Conservation (phyloP, 2,329 filamentous ascomycete species). For the Arthroderma uncinatum region DNA sequence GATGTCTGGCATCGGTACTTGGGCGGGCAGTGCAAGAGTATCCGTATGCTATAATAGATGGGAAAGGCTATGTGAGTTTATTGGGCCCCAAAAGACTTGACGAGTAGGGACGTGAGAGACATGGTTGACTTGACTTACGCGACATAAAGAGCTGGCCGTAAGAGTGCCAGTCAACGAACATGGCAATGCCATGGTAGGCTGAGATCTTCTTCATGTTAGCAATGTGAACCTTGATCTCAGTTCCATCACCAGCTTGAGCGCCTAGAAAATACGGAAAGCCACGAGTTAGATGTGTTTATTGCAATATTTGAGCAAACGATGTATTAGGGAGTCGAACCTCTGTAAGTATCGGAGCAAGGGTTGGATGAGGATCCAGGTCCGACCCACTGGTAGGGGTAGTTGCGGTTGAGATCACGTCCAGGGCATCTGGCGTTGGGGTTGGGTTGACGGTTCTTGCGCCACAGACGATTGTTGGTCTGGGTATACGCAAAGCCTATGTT, state of each 20-base stretch:
- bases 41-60: conserved; percentile 38
- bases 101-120: background rate
- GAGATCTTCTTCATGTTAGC: conserved; percentile 38
- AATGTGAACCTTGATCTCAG: conserved; percentile 44
- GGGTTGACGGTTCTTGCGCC: conserved; percentile 50
- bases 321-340: conserved; percentile 16
- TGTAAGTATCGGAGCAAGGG: conserved; percentile 43
- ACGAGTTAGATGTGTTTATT: background rate
- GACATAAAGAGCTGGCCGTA: conserved; percentile 50
- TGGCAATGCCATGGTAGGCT: conserved; percentile 42
- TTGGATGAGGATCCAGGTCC: conserved; percentile 40
- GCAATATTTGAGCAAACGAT: background rate
- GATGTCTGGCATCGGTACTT: conserved; percentile 40
- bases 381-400: conserved; percentile 45
- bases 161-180: conserved; percentile 56
- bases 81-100: background rate
- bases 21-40: conserved; percentile 44
- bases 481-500: conserved; percentile 47
- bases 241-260: conserved; percentile 34
- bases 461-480: conserved; percentile 47
- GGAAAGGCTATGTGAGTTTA: background rate
- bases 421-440: conserved; percentile 31
- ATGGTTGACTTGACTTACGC: conserved; percentile 15
- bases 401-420: conserved; percentile 49
- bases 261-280: conserved; percentile 21